A percentile compares a stretch with the other conserved stretches of the same genome.
Evolutionary conservation across 1,284 basidiomycete species (phyloP).

Genomic region (Sanghuangporus baumii): DNA sequence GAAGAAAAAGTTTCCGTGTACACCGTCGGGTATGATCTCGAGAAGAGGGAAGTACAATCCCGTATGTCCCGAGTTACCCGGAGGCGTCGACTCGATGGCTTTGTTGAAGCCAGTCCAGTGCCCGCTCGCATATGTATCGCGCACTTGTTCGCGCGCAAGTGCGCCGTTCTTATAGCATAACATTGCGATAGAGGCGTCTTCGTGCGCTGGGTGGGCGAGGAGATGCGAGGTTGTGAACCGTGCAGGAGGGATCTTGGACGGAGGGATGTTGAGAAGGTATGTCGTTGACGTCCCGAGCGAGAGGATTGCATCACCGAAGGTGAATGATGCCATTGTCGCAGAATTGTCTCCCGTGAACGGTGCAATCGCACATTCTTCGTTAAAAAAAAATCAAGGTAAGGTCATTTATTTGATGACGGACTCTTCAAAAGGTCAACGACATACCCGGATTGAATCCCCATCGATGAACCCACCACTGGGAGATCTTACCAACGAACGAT

Average conservation of each 20-base stretch:
- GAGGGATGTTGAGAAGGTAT: conserved; percentile 72
- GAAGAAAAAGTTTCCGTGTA: conserved; percentile 66
- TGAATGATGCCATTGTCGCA: conserved; percentile 78
- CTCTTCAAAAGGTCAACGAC: conserved; percentile 13
- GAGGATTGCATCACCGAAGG: conserved; percentile 81
- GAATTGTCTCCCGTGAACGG: conserved; percentile 93
- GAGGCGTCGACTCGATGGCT: conserved; percentile 50
- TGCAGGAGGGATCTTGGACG: conserved; percentile 50
- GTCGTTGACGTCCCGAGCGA: conserved; percentile 93
- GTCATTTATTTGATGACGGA: neutral
- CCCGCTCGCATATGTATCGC: conserved; percentile 57
- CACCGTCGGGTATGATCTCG: conserved; percentile 78
- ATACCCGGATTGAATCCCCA: conserved; percentile 72
- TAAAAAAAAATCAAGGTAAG: neutral
- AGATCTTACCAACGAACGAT: conserved; percentile 59
- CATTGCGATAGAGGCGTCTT: conserved; percentile 66
- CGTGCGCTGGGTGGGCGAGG: conserved; percentile 61
- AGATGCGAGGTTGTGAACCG: conserved; percentile 73
- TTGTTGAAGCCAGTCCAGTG: conserved; percentile 74
- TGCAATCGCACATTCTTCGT: conserved; percentile 70
- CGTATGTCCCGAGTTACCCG: conserved; percentile 56
- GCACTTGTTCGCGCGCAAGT: conserved; percentile 74
- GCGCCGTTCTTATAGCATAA: conserved; percentile 84
- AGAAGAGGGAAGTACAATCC: conserved; percentile 76
- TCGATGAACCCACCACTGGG: conserved; percentile 65